Evolutionary conservation across 768 basidiomycete genomes (phyloP).

Genomic region (Suillus placidus): DNA sequence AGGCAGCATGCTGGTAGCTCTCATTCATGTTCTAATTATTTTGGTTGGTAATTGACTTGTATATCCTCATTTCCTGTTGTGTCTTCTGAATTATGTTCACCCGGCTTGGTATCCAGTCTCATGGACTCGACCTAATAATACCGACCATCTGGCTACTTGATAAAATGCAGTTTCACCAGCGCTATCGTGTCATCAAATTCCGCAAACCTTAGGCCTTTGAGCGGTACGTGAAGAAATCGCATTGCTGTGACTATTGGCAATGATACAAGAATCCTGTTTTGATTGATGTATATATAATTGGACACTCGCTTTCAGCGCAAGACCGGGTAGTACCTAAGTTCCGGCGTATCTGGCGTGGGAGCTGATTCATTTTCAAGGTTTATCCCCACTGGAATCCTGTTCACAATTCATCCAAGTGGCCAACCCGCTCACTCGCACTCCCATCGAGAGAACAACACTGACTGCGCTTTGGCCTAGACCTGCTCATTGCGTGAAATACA

Average conservation of each 20-base stretch:
- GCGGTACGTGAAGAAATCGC: neutral
- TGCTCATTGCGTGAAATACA: neutral
- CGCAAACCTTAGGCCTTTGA: neutral
- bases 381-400: neutral
- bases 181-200: neutral
- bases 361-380: neutral
- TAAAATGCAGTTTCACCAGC: neutral
- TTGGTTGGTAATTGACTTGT: neutral
- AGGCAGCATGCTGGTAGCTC: neutral
- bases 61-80: neutral
- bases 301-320: neutral
- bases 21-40: neutral
- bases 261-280: neutral
- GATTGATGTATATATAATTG: neutral
- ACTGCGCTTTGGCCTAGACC: neutral
- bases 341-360: neutral
- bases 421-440: neutral
- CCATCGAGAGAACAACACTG: neutral
- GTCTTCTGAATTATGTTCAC: neutral
- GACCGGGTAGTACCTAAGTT: neutral
- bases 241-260: neutral
- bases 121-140: neutral
- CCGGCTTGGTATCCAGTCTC: neutral
- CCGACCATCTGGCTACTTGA: neutral
- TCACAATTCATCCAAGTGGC: neutral